These are phyloP conservation scores for Paecilomyces formosus DNA, from an alignment of 2,329 filamentous ascomycete genomes.

Conservation along the genomic window DNA sequence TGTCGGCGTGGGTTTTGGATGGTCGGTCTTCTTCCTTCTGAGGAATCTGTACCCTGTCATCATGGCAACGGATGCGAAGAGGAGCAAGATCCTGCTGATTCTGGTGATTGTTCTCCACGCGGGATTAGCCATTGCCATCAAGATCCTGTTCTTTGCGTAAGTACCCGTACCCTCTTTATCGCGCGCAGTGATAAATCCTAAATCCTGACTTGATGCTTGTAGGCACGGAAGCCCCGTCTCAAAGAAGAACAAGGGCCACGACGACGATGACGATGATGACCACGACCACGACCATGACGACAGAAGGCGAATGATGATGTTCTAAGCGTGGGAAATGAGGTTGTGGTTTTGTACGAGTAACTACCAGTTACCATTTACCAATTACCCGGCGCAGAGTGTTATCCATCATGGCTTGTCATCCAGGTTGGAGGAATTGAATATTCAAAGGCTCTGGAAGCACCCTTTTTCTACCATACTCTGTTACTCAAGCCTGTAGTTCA, in stretches of 20 bases:
- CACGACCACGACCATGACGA: constrained; percentile 17
- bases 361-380: constrained; percentile 4
- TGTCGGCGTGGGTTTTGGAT: constrained; percentile 74
- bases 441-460: constrained; percentile 15
- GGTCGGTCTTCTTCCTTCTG: constrained; percentile 76
- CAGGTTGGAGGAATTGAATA: neutral
- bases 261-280: constrained; percentile 18
- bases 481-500: neutral
- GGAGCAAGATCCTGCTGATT: constrained; percentile 78
- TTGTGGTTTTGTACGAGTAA: constrained; percentile 1
- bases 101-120: constrained; percentile 79
- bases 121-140: constrained; percentile 87
- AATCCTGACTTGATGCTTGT: constrained; percentile 8
- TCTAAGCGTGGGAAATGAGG: constrained; percentile 11
- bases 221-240: constrained; percentile 57
- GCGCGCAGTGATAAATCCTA: neutral
- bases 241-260: constrained; percentile 31
- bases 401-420: neutral
- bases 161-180: constrained; percentile 18
- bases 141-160: constrained; percentile 88
- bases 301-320: constrained; percentile 23
- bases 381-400: neutral
- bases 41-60: constrained; percentile 87
- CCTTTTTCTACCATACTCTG: neutral
- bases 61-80: constrained; percentile 85